phyloP scores from a whole-genome alignment of 169 alveolate genomes.

The Prorocentrum cordatum region DNA sequence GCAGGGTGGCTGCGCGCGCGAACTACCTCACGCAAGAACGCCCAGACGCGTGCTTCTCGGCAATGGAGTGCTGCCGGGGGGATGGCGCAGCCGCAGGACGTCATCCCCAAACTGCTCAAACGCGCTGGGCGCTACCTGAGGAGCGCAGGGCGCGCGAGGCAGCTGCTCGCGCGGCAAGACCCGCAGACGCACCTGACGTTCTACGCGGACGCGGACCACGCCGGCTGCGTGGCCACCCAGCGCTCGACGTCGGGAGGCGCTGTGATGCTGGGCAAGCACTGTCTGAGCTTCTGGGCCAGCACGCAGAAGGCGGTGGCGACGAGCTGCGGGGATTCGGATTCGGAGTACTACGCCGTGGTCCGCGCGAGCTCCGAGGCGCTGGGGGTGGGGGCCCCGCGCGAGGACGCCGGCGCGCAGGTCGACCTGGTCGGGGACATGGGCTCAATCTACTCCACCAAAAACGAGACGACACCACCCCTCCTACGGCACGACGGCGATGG shows the following conservation, averaged over 20 bases:
- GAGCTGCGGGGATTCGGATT: too few species aligned
- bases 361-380: too few species aligned
- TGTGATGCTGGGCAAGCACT: too few species aligned
- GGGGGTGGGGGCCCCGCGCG: too few species aligned
- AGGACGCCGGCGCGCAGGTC: too few species aligned
- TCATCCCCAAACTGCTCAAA: background rate
- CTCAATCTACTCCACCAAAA: too few species aligned
- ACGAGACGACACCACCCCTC: too few species aligned
- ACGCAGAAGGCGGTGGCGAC: too few species aligned
- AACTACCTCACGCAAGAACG: background rate
- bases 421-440: too few species aligned
- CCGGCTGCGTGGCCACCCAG: background rate
- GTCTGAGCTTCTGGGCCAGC: too few species aligned
- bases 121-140: background rate
- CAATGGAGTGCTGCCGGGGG: background rate
- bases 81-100: background rate
- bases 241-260: background rate
- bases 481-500: too few species aligned
- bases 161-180: background rate
- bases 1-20: background rate
- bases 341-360: too few species aligned
- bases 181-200: background rate
- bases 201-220: background rate
- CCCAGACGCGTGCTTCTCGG: background rate
- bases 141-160: background rate